Evolutionary conservation across 176 grass and related monocot species (phyloP), one percentile per base, ranked within the genome.

Genomic region (Triticum dicoccoides): DNA sequence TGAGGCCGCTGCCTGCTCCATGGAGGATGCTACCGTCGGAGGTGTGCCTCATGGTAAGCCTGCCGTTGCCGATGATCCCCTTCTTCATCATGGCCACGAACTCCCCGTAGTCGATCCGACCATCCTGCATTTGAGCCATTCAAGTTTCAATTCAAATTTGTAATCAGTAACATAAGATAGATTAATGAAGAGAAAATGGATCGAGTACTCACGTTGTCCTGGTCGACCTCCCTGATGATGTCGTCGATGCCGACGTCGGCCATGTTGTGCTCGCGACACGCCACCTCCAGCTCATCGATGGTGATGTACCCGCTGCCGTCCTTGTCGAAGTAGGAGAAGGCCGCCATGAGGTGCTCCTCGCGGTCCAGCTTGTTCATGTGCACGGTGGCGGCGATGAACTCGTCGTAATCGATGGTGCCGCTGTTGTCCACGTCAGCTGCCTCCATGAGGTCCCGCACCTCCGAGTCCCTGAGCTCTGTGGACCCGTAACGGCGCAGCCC

Each of bases 311-410:
- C 87, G 79, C 91, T 98, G 83, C 73, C 84, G 59, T 98, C 91
- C 91, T 92, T 95, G 84, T 98, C 96, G 70, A 98, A 98, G 91
- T 88, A 95, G 32, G 86, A 74, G 87, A 95, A 95, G 1, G 90
- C 93, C 0, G 88, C 81, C 2, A 73, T 77, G 25, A 95, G 85
- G 83, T 95, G 93, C 78, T 95, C 93, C 87, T 95, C 93, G 1
- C 90, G 88, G 11, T 95, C 90, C 0, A 95, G 93, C 80, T 95
- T 95, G 81, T 92, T 95, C 61, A 95, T 80, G 79, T 95, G 93
- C 21, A 95, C 81, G 5, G 93, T 95, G 20, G 91, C 88, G 0
- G 90, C 93, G 65, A 95, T 87, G 79, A 95, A 95, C 78, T 95
- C 93, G 81, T 86, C 84, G 21, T 95, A 95, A 72, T 95, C 93